Evolutionary conservation across 352 stramenopile genomes (phyloP), one percentile per base, ranked within the genome.

Genomic region (Globisporangium rhizosaccharum): DNA sequence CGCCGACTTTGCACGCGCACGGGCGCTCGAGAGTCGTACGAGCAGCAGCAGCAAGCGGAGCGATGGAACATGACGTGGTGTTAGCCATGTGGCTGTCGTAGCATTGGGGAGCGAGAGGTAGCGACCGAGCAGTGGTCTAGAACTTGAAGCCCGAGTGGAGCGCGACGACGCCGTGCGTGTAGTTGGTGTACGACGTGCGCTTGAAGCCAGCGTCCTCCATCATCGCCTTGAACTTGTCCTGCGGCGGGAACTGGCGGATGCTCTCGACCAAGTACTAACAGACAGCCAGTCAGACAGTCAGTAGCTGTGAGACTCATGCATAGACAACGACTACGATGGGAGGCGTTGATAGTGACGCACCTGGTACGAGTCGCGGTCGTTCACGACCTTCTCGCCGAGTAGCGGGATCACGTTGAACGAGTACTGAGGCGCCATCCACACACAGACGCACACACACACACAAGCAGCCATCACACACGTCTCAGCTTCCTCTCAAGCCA

Each of bases 351-450:
- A 15, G 18, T 20, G n/a, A 44, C 36, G 39, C 61, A 89, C 79
- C 75, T 99, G 96, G 82, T 99, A 99, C 17, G 96, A 98, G 55
- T 88, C 82, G 47, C 92, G 84, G 86, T 99, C 97, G 62, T 96
- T 93, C 7, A 94, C 93, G 10, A 99, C 89, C 56, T 97, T 85
- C 67, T 99, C 83, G 23, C 92, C 94, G 39, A 98, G 75, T 23
- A 88, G 70, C 33, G 97, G 97, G 66, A 99, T 99, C 36, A 99
- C 92, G 65, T 98, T 90, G 71, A 99, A 99, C 6, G 94, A 99
- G 74, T 99, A 99, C 85, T 95, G 54, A 46, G 9, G 41, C 10
- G 51, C 57, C 48, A 58, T 41, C n/a, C 23, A 52, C 23, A 50
- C 5, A 7, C 33, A 57, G 28, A 23, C 33, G 11, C 6, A 41